These are phyloP conservation scores for Penicillium hordei DNA, from an alignment of 2,329 filamentous ascomycete genomes.

Conservation along the genomic window DNA sequence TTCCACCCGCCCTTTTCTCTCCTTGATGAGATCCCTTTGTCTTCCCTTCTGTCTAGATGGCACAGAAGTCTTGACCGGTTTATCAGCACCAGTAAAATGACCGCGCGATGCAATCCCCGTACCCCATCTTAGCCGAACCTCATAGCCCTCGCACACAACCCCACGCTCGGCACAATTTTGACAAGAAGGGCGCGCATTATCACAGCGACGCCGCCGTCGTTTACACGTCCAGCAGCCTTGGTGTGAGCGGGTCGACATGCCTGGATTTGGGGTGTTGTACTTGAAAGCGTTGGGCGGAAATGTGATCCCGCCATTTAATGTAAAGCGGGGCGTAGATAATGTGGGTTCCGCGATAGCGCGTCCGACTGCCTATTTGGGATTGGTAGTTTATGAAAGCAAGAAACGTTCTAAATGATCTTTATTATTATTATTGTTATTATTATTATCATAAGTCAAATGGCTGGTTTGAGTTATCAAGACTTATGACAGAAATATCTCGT, in stretches of 20 bases:
- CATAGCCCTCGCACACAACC: constrained; percentile 32
- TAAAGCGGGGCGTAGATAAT: background rate
- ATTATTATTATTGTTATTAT: too few species aligned
- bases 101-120: constrained; percentile 35
- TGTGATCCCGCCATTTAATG: background rate
- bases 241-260: constrained; percentile 34
- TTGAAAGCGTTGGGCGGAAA: background rate
- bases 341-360: background rate
- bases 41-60: constrained; percentile 27
- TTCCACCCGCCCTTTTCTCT: constrained; percentile 12
- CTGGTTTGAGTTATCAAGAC: background rate
- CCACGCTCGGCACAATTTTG: constrained; percentile 26
- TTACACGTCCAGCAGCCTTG: constrained; percentile 37
- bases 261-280: constrained; percentile 10
- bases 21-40: constrained; percentile 25
- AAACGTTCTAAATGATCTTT: too few species aligned
- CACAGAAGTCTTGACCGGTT: constrained; percentile 26
- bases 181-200: constrained; percentile 28
- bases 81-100: constrained; percentile 31
- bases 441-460: too few species aligned
- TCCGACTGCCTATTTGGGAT: background rate
- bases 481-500: background rate
- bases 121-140: constrained; percentile 33
- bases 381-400: too few species aligned
- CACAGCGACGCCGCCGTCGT: constrained; percentile 29